Conservation (phyloP, 495 filamentous ascomycete species). For the Staphylotrichum tortipilum region DNA sequence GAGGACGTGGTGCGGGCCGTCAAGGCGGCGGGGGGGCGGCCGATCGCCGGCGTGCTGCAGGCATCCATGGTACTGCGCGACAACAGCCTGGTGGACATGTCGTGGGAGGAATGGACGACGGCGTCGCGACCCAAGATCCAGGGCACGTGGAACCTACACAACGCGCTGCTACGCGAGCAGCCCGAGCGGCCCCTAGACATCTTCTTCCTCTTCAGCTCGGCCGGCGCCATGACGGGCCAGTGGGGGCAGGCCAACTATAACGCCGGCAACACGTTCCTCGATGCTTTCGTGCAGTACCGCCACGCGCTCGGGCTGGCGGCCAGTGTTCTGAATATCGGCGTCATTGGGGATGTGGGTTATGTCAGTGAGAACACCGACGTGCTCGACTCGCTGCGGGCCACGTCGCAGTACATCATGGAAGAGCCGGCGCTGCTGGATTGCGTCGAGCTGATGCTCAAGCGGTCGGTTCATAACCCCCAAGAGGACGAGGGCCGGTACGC, state of each 20-base stretch:
- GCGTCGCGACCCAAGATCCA: slow-evolving; percentile 41
- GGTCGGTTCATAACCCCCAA: too few species aligned
- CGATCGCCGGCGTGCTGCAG: slow-evolving; percentile 39
- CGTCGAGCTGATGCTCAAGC: too few species aligned
- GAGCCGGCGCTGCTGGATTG: too few species aligned
- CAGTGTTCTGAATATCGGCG: slow-evolving; percentile 40
- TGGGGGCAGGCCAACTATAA: slow-evolving; percentile 47
- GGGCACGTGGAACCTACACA: slow-evolving; percentile 30
- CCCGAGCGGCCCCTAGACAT: slow-evolving; percentile 41
- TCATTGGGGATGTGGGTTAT: slow-evolving; percentile 24
- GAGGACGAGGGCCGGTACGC: too few species aligned
- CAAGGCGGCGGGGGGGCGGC: neutral
- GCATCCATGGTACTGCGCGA: slow-evolving; percentile 46
- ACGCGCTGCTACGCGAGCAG: neutral
- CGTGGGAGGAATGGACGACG: slow-evolving; percentile 25
- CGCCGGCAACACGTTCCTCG: slow-evolving; percentile 51
- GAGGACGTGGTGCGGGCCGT: neutral
- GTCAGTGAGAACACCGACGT: too few species aligned
- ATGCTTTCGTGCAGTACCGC: slow-evolving; percentile 33
- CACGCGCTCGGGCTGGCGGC: slow-evolving; percentile 29
- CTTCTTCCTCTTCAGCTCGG: slow-evolving; percentile 52
- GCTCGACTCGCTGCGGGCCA: too few species aligned
- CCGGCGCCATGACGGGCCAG: slow-evolving; percentile 43
- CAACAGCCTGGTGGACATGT: slow-evolving; percentile 38
- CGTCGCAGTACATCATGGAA: too few species aligned